A percentile compares a stretch with the other conserved stretches of the same genome.
Conservation (phyloP, 805 yeast genomes). For the Yarrowia sp. region DNA sequence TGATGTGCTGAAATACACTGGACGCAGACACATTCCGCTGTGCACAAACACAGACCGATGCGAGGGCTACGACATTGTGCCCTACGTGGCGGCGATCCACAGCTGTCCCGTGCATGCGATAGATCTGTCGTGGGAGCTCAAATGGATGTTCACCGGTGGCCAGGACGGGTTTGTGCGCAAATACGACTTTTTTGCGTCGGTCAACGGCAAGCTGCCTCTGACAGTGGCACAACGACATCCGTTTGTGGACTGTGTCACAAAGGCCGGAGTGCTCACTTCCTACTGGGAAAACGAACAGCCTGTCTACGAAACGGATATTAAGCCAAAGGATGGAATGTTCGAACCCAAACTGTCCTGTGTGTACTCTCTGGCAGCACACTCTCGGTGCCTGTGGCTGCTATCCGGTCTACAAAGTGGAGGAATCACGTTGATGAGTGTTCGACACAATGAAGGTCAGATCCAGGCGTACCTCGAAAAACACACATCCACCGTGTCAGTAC, state of each 20-base stretch:
- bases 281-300: constrained; percentile 99
- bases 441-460: constrained; percentile 78
- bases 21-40: constrained; percentile 24
- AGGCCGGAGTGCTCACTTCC: constrained; percentile 76
- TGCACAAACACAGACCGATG: constrained; percentile 41
- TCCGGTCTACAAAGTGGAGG: constrained; percentile 82
- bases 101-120: constrained; percentile 73
- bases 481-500: constrained; percentile 68
- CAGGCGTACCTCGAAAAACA: constrained; percentile 76
- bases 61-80: constrained; percentile 65
- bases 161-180: constrained; percentile 91
- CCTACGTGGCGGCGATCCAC: constrained; percentile 86
- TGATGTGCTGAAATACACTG: constrained; percentile 27
- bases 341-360: constrained; percentile 68
- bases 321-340: constrained; percentile 40
- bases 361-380: constrained; percentile 78
- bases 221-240: constrained; percentile 91
- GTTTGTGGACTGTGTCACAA: constrained; percentile 76
- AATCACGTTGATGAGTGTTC: constrained; percentile 74
- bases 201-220: constrained; percentile 81
- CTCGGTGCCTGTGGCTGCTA: constrained; percentile 77
- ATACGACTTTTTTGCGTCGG: constrained; percentile 79
- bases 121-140: constrained; percentile 73
- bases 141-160: constrained; percentile 91
- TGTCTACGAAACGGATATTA: constrained; percentile 46